These are phyloP conservation scores for Trichoderma asperelloides DNA, from an alignment of 495 filamentous ascomycete genomes.

Conservation along the genomic window DNA sequence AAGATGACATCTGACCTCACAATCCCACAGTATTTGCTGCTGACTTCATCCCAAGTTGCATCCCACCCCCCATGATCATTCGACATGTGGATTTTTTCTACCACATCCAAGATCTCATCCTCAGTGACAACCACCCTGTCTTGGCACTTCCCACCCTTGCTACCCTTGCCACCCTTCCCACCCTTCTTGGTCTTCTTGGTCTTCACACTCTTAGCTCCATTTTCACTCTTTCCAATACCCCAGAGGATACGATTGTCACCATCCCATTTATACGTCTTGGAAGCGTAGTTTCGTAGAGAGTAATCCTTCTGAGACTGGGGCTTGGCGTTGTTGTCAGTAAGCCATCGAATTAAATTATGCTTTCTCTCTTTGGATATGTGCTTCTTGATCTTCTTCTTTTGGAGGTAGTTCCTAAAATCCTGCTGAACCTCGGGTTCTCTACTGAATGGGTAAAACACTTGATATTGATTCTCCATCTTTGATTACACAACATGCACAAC, in stretches of 20 bases:
- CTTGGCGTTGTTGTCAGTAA: neutral
- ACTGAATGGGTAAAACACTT: neutral
- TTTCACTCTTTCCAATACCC: neutral
- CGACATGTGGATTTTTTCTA: neutral
- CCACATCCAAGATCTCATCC: neutral
- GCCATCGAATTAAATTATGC: neutral
- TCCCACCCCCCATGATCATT: conserved; percentile 3
- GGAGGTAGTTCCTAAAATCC: neutral
- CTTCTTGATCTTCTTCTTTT: neutral
- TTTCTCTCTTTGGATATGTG: neutral
- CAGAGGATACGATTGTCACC: neutral
- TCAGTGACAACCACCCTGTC: neutral
- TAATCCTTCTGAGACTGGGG: neutral
- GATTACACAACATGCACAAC: neutral
- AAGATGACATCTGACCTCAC: neutral
- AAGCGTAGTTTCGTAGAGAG: neutral
- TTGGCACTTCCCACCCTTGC: neutral
- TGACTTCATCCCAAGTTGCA: neutral
- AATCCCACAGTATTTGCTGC: neutral
- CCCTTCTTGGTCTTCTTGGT: no score
- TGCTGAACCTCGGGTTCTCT: neutral
- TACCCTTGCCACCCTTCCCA: no score
- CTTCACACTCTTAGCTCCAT: neutral
- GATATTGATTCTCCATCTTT: neutral
- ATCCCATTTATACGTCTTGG: neutral